A percentile compares a stretch with the other conserved stretches of the same genome.
phyloP scores from a whole-genome alignment of 1,284 basidiomycete genomes.

The Xerocomus nothofagi region DNA sequence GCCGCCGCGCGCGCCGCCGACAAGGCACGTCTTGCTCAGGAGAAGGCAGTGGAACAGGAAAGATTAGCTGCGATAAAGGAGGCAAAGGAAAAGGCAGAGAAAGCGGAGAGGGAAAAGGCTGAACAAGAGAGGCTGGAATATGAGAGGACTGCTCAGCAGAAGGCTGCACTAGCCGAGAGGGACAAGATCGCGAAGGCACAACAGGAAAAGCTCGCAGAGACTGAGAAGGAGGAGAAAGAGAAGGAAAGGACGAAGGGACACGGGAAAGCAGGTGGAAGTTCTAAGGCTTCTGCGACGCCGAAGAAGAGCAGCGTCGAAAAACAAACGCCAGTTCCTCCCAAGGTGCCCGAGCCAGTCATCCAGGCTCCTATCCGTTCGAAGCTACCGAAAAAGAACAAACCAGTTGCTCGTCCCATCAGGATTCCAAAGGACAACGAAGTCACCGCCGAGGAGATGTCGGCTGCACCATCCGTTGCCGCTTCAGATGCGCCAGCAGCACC shows the following conservation, averaged over 20 bases:
- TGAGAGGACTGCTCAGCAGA: conserved; percentile 36
- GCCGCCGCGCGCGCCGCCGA: conserved; percentile 50
- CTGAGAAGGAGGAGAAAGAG: conserved; percentile 35
- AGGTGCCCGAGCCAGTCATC: conserved; percentile 37
- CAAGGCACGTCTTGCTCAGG: conserved; percentile 43
- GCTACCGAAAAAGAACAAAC: conserved; percentile 78
- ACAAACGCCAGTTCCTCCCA: conserved; percentile 20
- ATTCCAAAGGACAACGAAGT: conserved; percentile 59
- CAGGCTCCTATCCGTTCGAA: conserved; percentile 75
- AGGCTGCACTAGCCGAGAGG: conserved; percentile 36
- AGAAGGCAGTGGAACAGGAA: conserved; percentile 43
- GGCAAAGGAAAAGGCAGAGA: conserved; percentile 43
- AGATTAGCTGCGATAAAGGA: conserved; percentile 42
- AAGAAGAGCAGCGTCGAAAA: conserved; percentile 27
- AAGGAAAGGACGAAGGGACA: conserved; percentile 35
- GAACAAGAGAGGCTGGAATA: conserved; percentile 40
- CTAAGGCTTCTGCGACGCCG: conserved; percentile 22
- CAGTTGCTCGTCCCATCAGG: conserved; percentile 56
- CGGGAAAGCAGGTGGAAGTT: conserved; percentile 35
- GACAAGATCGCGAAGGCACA: conserved; percentile 35
- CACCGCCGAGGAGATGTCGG: conserved; percentile 43
- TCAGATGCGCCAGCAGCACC: conserved; percentile 45
- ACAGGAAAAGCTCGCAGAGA: conserved; percentile 32
- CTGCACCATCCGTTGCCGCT: conserved; percentile 44
- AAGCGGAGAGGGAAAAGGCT: conserved; percentile 37